phyloP scores from a whole-genome alignment of 2,329 filamentous ascomycete genomes.

The Cercospora brassicicola region DNA sequence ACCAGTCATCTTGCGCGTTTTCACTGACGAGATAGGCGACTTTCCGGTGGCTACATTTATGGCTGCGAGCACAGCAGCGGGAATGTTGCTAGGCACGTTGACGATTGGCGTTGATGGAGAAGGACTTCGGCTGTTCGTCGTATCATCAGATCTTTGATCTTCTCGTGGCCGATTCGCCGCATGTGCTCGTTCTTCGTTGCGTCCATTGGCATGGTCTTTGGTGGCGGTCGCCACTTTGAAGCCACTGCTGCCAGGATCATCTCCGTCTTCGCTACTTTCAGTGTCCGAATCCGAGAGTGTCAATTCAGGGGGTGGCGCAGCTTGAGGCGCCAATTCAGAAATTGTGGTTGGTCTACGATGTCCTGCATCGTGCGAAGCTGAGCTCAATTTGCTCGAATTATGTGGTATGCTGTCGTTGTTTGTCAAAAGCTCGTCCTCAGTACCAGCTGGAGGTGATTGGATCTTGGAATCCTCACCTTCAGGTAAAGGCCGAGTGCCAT shows the following conservation, averaged over 20 bases:
- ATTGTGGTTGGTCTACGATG: neutral
- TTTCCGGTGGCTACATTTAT: conserved; percentile 9
- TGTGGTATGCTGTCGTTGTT: conserved; percentile 15
- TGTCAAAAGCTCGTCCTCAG: conserved; percentile 19
- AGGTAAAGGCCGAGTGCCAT: conserved; percentile 23
- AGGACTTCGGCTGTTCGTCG: neutral
- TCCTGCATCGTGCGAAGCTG: conserved; percentile 2
- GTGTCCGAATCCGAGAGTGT: conserved; percentile 1
- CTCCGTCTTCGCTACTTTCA: conserved; percentile 10
- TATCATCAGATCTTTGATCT: neutral
- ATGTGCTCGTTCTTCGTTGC: neutral
- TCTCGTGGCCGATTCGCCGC: neutral
- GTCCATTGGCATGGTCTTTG: neutral
- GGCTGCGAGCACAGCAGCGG: conserved; percentile 10
- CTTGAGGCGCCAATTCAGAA: neutral
- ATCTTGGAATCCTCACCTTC: conserved; percentile 25
- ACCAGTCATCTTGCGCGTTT: conserved; percentile 38
- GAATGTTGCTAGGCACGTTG: neutral
- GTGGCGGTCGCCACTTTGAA: neutral
- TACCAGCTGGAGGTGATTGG: neutral
- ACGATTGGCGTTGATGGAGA: neutral
- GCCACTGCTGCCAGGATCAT: conserved; percentile 1
- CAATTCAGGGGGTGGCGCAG: conserved; percentile 3
- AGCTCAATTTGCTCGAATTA: conserved; percentile 1
- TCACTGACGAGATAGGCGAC: conserved; percentile 5